A percentile compares a stretch with the other conserved stretches of the same genome.
These are phyloP conservation scores for Alternaria infectoria DNA, from an alignment of 2,329 filamentous ascomycete genomes.

Conservation along the genomic window DNA sequence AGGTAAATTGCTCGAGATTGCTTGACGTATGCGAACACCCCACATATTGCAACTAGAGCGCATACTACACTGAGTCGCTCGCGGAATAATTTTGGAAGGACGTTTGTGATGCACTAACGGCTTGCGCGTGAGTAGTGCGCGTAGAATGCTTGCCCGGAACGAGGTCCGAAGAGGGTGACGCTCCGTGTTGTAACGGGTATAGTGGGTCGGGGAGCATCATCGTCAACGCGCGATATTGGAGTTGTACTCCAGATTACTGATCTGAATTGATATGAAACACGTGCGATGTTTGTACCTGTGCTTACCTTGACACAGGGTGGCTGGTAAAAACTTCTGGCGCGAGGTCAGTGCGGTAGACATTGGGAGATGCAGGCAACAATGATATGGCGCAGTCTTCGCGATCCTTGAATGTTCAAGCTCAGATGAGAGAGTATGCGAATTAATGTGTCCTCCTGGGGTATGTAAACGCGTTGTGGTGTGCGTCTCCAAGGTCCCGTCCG, in stretches of 20 bases:
- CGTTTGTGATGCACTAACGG: constrained; percentile 3
- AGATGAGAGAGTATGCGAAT: background rate
- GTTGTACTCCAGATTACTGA: background rate
- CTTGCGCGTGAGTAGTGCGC: background rate
- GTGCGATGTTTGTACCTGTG: background rate
- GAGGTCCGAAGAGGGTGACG: background rate
- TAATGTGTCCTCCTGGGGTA: background rate
- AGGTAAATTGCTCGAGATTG: constrained; percentile 35
- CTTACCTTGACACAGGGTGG: background rate
- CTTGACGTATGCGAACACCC: constrained; percentile 22
- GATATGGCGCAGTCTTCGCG: background rate
- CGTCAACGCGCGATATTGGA: background rate
- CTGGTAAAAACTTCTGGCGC: background rate
- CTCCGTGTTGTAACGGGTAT: constrained; percentile 17
- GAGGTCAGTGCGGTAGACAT: background rate
- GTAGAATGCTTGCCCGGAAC: constrained; percentile 6
- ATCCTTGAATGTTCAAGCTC: background rate
- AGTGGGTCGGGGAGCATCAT: background rate
- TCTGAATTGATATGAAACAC: background rate
- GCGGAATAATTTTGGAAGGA: constrained; percentile 28
- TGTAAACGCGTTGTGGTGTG: background rate
- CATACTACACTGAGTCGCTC: constrained; percentile 9
- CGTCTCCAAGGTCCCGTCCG: background rate
- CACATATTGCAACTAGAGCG: constrained; percentile 22
- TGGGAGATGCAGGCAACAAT: background rate